Percentiles rank a stretch among this genome's conserved stretches.
Conservation (phyloP, 768 basidiomycete genomes). For the Suillus brevipes region DNA sequence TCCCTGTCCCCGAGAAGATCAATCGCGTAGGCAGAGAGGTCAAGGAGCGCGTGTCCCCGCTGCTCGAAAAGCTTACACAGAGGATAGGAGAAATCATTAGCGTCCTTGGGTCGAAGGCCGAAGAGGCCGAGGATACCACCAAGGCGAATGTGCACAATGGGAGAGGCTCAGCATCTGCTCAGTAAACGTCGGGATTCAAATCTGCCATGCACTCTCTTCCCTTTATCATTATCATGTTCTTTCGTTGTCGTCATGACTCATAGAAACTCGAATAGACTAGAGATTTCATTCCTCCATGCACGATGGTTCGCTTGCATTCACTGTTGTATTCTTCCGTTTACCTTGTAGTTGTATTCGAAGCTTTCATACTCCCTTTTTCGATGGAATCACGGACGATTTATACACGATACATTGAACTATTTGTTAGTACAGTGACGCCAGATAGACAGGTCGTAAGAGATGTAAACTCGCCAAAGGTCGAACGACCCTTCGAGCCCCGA, state of each 20-base stretch:
- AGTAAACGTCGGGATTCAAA: slow-evolving; percentile 10
- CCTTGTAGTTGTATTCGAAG: neutral
- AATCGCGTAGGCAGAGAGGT: slow-evolving; percentile 57
- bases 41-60: slow-evolving; percentile 57
- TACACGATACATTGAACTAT: neutral
- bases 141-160: slow-evolving; percentile 9
- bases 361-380: neutral
- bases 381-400: neutral
- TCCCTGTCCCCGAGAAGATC: slow-evolving; percentile 65
- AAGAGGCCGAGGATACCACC: slow-evolving; percentile 16
- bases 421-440: neutral
- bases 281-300: slow-evolving; percentile 19
- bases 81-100: slow-evolving; percentile 34
- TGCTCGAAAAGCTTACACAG: slow-evolving; percentile 53
- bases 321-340: neutral
- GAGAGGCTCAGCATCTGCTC: slow-evolving; percentile 2
- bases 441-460: neutral
- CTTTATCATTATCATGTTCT: slow-evolving; percentile 12
- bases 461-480: neutral
- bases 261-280: slow-evolving; percentile 28
- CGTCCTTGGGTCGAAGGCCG: slow-evolving; percentile 29
- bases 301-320: neutral
- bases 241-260: slow-evolving; percentile 9
- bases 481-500: neutral
- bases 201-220: neutral